Evolutionary conservation across 257 asterid genomes (phyloP), one percentile per base, ranked within the genome.

Genomic region (Nicotiana undulata): DNA sequence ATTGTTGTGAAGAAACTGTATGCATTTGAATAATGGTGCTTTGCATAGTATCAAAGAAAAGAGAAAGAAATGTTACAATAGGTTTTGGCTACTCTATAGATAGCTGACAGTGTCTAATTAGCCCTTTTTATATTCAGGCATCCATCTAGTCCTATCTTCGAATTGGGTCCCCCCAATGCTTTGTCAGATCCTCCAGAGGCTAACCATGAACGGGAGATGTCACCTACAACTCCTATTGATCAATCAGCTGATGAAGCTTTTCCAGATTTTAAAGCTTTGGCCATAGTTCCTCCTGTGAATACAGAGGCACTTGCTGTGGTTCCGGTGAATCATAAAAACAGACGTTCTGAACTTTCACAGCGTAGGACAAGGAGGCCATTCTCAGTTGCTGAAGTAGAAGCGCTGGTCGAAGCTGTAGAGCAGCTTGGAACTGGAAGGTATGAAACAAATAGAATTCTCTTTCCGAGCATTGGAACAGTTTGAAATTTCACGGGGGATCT

Each of bases 331-430:
- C 86, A 86, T 26, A 95, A 90, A 86, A 60, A 85, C 28, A 91
- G 90, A 84, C 93, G 86, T 10, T 83, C 70, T 77, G 98, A 95
- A 78, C 74, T 82, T 81, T 90, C 98, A 1, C 98, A 92, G 86
- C 94, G 98, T 28, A 91, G 98, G 84, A 86, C 88, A 46, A 89
- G 98, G 90, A 88, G 98, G 81, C 98, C 98, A 0, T 95, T 95
- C 87, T 89, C 49, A 40, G 49, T 40, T 40, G 49, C 49, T 40
- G 49, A 40, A 9, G 49, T 40, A 40, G 49, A 40, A 40, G 49
- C 49, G 3, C 49, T 40, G 49, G 49, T 40, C 49, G 49, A 40
- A 40, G 49, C 49, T 40, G 49, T 40, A 40, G 49, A 40, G 3
- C 49, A 40, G 12, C 49, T 40, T 40, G 49, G 49, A 40, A 40